phyloP scores from a whole-genome alignment of 148 eudicot genomes.

The Nepenthes gracilis region DNA sequence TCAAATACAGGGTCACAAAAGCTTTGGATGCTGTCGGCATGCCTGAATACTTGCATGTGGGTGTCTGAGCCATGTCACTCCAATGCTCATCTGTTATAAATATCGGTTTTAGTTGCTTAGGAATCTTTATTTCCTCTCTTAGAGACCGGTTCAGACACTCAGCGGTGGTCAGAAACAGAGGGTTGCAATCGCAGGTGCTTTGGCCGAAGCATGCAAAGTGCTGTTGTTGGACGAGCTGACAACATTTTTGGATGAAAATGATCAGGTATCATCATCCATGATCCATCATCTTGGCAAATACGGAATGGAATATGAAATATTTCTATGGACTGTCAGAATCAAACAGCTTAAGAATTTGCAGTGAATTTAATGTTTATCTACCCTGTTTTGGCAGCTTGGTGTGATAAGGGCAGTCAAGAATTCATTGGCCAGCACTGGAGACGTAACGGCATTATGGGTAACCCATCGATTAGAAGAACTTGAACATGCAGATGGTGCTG shows the following conservation, averaged over 20 bases:
- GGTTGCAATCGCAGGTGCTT: constrained; percentile 94
- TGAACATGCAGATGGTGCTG: constrained; percentile 83
- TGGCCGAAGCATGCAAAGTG: constrained; percentile 89
- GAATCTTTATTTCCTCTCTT: neutral
- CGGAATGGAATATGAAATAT: neutral
- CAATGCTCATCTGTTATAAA: neutral
- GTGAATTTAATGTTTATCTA: too few relatives aligned
- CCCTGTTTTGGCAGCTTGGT: constrained; percentile 29
- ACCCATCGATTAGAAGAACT: constrained; percentile 94
- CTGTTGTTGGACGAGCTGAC: constrained; percentile 76
- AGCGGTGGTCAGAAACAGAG: constrained; percentile 99
- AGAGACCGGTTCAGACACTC: constrained; percentile 94
- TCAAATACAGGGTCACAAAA: constrained; percentile 41
- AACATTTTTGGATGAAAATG: constrained; percentile 76
- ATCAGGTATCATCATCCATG: constrained; percentile 46
- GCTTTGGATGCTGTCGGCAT: constrained; percentile 85
- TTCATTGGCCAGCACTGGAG: constrained; percentile 38
- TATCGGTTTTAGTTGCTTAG: neutral
- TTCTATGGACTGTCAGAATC: too few relatives aligned
- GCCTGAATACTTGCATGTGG: constrained; percentile 64
- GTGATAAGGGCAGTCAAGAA: constrained; percentile 77
- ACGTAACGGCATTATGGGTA: constrained; percentile 87
- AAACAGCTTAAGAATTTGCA: too few relatives aligned
- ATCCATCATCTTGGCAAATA: neutral
- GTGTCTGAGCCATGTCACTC: constrained; percentile 5